These are phyloP conservation scores for Fraxinus albicans DNA, from an alignment of 305 asterid genomes.

Conservation along the genomic window DNA sequence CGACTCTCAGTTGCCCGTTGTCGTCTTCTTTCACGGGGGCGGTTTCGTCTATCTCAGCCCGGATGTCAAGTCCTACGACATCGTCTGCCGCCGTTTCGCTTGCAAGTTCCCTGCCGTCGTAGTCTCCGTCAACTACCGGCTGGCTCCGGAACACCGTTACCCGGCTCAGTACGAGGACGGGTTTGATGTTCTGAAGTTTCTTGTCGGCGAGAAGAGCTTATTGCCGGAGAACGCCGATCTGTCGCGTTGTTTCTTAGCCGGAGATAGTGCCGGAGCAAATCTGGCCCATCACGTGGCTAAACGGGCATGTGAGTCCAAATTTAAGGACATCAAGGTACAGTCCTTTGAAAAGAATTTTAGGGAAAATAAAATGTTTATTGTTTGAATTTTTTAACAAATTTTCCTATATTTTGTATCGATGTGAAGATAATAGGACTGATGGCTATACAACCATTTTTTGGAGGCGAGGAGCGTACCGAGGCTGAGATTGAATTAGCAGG, in stretches of 20 bases:
- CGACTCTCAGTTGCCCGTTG: constrained; percentile 39
- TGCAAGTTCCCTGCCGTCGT: constrained; percentile 48
- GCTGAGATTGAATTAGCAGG: constrained; percentile 47
- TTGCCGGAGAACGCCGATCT: constrained; percentile 65
- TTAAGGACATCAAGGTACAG: constrained; percentile 41
- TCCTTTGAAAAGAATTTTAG: background rate
- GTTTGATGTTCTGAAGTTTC: constrained; percentile 55
- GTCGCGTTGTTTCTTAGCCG: constrained; percentile 67
- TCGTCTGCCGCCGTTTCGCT: constrained; percentile 70
- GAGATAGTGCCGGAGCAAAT: constrained; percentile 90
- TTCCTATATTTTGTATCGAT: background rate
- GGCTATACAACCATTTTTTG: constrained; percentile 81
- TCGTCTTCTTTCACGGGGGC: constrained; percentile 84
- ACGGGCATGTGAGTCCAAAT: constrained; percentile 36
- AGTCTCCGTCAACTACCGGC: constrained; percentile 72
- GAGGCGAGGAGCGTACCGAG: constrained; percentile 68
- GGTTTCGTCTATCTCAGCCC: constrained; percentile 66
- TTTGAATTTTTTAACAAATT: background rate
- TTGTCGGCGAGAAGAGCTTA: constrained; percentile 35
- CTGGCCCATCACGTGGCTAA: constrained; percentile 70
- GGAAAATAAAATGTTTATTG: background rate
- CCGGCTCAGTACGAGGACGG: constrained; percentile 87
- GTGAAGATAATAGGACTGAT: constrained; percentile 62
- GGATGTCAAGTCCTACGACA: constrained; percentile 52
- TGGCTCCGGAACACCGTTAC: constrained; percentile 69